A percentile compares a stretch with the other conserved stretches of the same genome.
Evolutionary conservation across 371 early-diverging fungal species (phyloP).

Genomic region (Mortierella sp.): DNA sequence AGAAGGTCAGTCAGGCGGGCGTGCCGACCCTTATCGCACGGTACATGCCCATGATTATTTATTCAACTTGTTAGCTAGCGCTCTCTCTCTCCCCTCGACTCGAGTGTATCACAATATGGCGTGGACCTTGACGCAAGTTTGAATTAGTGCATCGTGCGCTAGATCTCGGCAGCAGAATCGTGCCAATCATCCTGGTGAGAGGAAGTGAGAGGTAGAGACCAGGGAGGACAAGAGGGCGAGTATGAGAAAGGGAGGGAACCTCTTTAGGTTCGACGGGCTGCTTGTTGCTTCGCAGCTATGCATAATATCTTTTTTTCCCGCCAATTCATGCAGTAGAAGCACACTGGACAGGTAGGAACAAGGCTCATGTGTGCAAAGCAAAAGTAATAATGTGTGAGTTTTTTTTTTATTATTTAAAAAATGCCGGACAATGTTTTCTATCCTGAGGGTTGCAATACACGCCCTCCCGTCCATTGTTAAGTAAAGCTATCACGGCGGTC

Average conservation of each 20-base stretch:
- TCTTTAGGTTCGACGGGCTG: neutral
- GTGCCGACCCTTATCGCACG: conserved; percentile 6
- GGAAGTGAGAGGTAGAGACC: neutral
- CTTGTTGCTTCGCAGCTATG: neutral
- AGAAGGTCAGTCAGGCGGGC: neutral
- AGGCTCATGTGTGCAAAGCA: neutral
- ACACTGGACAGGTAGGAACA: neutral
- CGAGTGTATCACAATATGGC: neutral
- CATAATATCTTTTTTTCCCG: neutral
- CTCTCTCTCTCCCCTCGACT: neutral
- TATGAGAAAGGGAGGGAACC: neutral
- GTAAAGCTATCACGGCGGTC: neutral
- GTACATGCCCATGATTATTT: neutral
- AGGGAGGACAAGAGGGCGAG: neutral
- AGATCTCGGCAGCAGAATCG: neutral
- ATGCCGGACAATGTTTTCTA: neutral
- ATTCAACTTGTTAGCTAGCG: neutral
- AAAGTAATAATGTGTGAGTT: neutral
- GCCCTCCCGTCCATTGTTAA: neutral
- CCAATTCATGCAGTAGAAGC: neutral
- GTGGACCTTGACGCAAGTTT: neutral
- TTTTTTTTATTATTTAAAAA: neutral
- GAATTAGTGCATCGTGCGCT: neutral
- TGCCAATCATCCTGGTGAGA: neutral
- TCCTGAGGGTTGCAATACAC: neutral